Evolutionary conservation across 768 basidiomycete species (phyloP), one percentile per base, ranked within the genome.

Genomic region (Boletellus sp.): DNA sequence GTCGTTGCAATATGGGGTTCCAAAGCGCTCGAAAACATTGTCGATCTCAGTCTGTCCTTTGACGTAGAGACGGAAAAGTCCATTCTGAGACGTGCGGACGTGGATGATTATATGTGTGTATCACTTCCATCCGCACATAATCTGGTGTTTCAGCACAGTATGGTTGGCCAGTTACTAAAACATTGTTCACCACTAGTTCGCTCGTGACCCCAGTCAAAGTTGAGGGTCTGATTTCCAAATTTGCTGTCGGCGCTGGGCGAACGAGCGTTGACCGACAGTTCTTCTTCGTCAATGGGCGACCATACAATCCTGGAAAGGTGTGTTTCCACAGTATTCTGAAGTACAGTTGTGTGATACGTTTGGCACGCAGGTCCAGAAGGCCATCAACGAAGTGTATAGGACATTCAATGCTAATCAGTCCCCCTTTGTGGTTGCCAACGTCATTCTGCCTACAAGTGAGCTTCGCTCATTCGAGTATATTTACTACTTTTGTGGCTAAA

Each of bases 261-360:
- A 77, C 82, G 2, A 82, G 85, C 5, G 78, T 82, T 0, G 96
- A 97, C 62, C 72, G 94, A 2, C 96, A 98, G 57, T 97, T 90
- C 67, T 89, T 90, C 69, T 99, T 84, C 57, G 74, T 98, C 57
- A 98, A 99, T 57, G 89, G 91, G 0, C 75, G 96, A 16, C 96
- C 96, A 1, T 94, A 90, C 31, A 50, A 38, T 20, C 48, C 48
- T 5, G 48, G 48, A 38, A 50, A 44, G 42, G 48, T 50, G 22
- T 40, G 36, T 32, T 38, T 26, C 16, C n/a, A 3, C 20, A 4
- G 34, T 34, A 6, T 39, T 34, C 32, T 41, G 9, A 5, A 9
- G 5, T 20, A 15, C n/a, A 17, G 11, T 26, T 33, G n/a, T 41
- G 0, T 11, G 17, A 22, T 16, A 41, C 19, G 4, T 16, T 48